Evolutionary conservation across 306 rosid genomes (phyloP).

Genomic region (Abrus precatorius): DNA sequence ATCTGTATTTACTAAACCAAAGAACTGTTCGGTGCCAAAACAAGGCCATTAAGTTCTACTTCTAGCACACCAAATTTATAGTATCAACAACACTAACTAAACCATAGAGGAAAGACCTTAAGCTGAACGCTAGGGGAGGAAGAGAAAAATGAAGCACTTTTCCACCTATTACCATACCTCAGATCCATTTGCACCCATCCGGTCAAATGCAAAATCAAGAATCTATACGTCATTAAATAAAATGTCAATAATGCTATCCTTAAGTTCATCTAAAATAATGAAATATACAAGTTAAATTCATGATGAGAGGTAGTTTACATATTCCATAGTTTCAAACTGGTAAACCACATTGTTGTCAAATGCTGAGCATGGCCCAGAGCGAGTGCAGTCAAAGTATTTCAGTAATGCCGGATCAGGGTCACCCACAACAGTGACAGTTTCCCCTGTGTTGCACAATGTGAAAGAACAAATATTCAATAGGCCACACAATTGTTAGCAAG

Average conservation of each 20-base stretch:
- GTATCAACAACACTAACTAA: constrained; percentile 26
- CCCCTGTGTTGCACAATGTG: constrained; percentile 54
- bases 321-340: constrained; percentile 92
- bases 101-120: constrained; percentile 12
- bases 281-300: neutral
- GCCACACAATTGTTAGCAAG: constrained; percentile 1
- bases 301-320: constrained; percentile 55
- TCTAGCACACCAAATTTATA: constrained; percentile 21
- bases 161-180: constrained; percentile 59
- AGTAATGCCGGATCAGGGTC: constrained; percentile 75
- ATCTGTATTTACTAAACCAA: neutral
- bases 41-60: neutral
- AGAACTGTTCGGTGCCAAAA: constrained; percentile 38
- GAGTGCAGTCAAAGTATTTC: constrained; percentile 76
- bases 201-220: constrained; percentile 85
- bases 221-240: constrained; percentile 55
- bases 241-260: constrained; percentile 42
- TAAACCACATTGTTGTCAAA: constrained; percentile 54
- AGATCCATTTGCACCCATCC: constrained; percentile 78
- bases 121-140: neutral
- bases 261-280: constrained; percentile 4
- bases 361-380: constrained; percentile 55
- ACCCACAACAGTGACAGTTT: constrained; percentile 81
- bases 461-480: neutral
- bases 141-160: neutral